Evolutionary conservation across 208 protist species (phyloP), one percentile per base, ranked within the genome.

Genomic region (Trypanosoma rangeli): DNA sequence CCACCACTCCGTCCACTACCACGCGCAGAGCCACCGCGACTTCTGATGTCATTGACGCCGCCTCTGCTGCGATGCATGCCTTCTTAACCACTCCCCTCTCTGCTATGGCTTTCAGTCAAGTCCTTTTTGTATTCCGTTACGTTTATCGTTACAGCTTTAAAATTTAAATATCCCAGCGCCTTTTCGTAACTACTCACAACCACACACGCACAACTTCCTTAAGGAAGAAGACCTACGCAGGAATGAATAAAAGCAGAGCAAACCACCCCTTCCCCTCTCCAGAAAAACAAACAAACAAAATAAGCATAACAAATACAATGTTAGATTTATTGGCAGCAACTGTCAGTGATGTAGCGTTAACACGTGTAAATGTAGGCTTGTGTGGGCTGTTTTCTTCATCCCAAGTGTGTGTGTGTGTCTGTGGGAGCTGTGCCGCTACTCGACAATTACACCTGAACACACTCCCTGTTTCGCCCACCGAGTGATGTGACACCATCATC

Each of bases 151-250:
- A 13, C 4, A 42, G 4, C 37, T 10, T 42, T 42, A 13, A 42
- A 42, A 4, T 42, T 42, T 42, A 42, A 42, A 42, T 10, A 13
- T 10, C 37, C 37, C 4, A 4, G 7, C 37, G 10, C 9, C 26
- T 64, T 29, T 54, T 67, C 66, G 20, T 67, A 49, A 28, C 31
- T 39, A 18, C 33, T 29, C 52, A 60, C 29, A 59, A 26, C 28
- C 58, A 63, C 39, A 63, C 48, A 48, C 26, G 18, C 28, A 46
- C 42, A n/a, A n/a, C n/a, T n/a, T n/a, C n/a, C n/a, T n/a, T n/a
- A n/a, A n/a, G n/a, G n/a, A n/a, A n/a, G n/a, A n/a, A 69, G 28
- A 61, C 61, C 60, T 31, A 80, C 31, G 80, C 5, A 33, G 35
- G 68, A 60, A 37, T 16, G 74, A 4, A 74, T 16, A 49, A 71